phyloP scores from a whole-genome alignment of 2,329 filamentous ascomycete species.

The Tolypocladium inflatum region DNA sequence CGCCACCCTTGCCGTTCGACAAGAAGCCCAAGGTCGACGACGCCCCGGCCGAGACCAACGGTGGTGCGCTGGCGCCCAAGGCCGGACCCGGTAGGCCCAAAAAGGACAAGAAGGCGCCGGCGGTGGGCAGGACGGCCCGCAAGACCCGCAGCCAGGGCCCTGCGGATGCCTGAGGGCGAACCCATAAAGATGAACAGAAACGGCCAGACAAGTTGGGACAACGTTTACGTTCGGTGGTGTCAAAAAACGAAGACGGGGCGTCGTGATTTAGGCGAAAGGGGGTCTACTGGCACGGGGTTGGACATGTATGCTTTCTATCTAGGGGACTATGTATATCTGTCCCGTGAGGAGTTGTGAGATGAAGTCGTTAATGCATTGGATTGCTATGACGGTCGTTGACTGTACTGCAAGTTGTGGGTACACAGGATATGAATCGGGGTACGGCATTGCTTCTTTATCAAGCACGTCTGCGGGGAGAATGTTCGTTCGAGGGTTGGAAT shows the following conservation, averaged over 20 bases:
- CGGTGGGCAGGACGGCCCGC: conserved; percentile 25
- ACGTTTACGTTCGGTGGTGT: background rate
- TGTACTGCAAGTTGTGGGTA: background rate
- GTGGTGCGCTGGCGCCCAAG: conserved; percentile 13
- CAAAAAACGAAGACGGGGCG: background rate
- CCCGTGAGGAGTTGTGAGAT: background rate
- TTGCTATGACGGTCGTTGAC: background rate
- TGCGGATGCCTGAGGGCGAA: conserved; percentile 13
- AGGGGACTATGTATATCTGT: background rate
- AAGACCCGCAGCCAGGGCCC: conserved; percentile 35
- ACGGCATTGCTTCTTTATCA: too few relatives aligned
- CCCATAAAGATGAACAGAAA: background rate
- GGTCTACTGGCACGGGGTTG: background rate
- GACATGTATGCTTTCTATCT: background rate
- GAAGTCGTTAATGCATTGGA: background rate
- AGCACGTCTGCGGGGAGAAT: too few relatives aligned
- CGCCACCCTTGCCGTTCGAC: conserved; percentile 11
- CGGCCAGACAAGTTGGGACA: background rate
- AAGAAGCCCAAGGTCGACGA: conserved; percentile 33
- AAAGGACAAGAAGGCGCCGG: conserved; percentile 26
- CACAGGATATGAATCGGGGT: background rate
- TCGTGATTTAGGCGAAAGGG: background rate
- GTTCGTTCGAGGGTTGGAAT: too few relatives aligned
- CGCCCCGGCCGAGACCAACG: conserved; percentile 11
- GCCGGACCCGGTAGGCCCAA: conserved; percentile 15